Evolutionary conservation across 768 basidiomycete species (phyloP).

Genomic region (Neoboletus brunneissimus): DNA sequence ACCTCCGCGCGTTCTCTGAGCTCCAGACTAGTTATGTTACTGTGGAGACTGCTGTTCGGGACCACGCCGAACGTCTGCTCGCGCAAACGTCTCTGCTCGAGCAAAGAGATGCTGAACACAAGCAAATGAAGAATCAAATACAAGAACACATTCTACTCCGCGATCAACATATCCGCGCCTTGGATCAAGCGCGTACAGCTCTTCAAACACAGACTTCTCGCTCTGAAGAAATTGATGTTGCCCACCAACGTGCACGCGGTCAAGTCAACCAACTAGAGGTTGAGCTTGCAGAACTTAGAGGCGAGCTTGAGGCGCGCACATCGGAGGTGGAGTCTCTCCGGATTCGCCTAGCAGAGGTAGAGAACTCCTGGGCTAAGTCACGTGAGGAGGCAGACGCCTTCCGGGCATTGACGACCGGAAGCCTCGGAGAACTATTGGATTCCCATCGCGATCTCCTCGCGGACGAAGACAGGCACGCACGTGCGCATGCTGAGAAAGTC

Average conservation of each 20-base stretch:
- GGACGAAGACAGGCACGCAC: constrained; percentile 74
- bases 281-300: constrained; percentile 74
- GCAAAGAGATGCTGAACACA: constrained; percentile 76
- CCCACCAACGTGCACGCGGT: constrained; percentile 67
- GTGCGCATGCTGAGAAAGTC: constrained; percentile 80
- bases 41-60: constrained; percentile 65
- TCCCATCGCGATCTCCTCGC: constrained; percentile 81
- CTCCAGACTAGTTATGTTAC: constrained; percentile 61
- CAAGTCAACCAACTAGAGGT: constrained; percentile 68
- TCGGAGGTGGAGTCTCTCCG: constrained; percentile 72
- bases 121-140: constrained; percentile 59
- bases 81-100: constrained; percentile 70
- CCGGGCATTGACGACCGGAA: constrained; percentile 79
- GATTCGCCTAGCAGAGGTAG: constrained; percentile 68
- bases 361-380: constrained; percentile 89
- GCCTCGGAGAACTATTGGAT: constrained; percentile 83
- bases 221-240: constrained; percentile 72
- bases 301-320: constrained; percentile 74
- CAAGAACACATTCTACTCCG: constrained; percentile 68
- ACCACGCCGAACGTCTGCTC: constrained; percentile 73
- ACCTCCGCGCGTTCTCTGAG: constrained; percentile 61
- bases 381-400: constrained; percentile 92
- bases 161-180: constrained; percentile 82
- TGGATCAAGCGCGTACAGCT: constrained; percentile 82
- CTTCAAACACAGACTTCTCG: constrained; percentile 73